phyloP scores from a whole-genome alignment of 352 stramenopile genomes.

The Pilasporangium apinafurcum region DNA sequence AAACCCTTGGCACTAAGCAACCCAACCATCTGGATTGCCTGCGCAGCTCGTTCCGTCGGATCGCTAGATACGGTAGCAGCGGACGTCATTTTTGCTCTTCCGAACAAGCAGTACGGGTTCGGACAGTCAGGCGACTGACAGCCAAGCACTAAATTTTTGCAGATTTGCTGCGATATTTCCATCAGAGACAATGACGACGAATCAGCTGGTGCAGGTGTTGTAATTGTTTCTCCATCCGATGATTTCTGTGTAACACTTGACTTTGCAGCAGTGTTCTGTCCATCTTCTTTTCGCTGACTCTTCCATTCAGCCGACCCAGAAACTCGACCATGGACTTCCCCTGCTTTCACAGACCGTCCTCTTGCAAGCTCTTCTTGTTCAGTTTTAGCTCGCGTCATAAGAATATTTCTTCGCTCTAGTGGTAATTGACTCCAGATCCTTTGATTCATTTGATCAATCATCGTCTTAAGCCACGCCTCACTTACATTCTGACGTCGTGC shows the following conservation, averaged over 20 bases:
- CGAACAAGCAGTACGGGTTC: constrained; percentile 41
- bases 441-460: constrained; percentile 50
- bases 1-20: constrained; percentile 26
- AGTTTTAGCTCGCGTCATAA: constrained; percentile 21
- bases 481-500: constrained; percentile 53
- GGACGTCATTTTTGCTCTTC: background rate
- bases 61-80: constrained; percentile 17
- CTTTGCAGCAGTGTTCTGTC: constrained; percentile 9
- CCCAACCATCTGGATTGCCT: constrained; percentile 36
- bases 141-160: constrained; percentile 36
- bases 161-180: constrained; percentile 39
- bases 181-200: constrained; percentile 5
- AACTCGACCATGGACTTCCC: constrained; percentile 61
- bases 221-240: background rate
- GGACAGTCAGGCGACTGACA: constrained; percentile 19
- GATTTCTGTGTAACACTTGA: background rate
- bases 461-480: constrained; percentile 51
- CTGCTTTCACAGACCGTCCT: constrained; percentile 19
- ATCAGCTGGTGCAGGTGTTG: background rate
- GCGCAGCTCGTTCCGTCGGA: constrained; percentile 28
- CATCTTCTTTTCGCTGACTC: constrained; percentile 59
- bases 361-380: constrained; percentile 46
- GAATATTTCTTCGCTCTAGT: constrained; percentile 19
- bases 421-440: constrained; percentile 17
- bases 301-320: constrained; percentile 81